Evolutionary conservation across 331 rosid species (phyloP).

Genomic region (Cydonia oblonga): DNA sequence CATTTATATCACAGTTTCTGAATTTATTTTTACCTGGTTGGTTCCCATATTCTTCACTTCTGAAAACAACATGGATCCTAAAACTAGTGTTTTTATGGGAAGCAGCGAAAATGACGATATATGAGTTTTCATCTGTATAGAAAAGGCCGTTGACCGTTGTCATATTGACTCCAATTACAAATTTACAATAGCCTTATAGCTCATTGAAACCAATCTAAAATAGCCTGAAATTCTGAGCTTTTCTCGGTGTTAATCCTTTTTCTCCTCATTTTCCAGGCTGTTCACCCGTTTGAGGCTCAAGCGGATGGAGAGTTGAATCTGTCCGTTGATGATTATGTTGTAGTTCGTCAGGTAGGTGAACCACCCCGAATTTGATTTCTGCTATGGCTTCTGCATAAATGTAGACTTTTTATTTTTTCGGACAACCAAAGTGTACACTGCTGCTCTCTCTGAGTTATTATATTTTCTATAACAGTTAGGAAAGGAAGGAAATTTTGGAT

Average conservation of each 20-base stretch:
- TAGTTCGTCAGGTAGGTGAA: conserved; percentile 68
- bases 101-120: too few species aligned
- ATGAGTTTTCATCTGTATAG: too few species aligned
- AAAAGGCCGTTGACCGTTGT: too few species aligned
- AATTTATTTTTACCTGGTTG: background rate
- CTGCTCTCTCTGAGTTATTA: background rate
- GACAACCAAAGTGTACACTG: background rate
- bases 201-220: too few species aligned
- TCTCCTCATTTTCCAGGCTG: conserved; percentile 33
- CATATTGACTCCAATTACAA: too few species aligned
- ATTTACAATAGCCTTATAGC: too few species aligned
- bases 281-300: conserved; percentile 88
- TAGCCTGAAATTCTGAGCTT: background rate
- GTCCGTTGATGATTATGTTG: conserved; percentile 63
- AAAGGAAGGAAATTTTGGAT: background rate
- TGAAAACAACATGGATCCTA: too few species aligned
- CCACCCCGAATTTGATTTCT: background rate
- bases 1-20: background rate
- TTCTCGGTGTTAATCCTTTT: background rate
- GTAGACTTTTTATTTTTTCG: background rate
- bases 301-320: conserved; percentile 76
- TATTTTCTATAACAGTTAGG: background rate
- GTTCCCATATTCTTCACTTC: background rate
- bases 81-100: too few species aligned
- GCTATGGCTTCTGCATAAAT: background rate